Evolutionary conservation across 2,329 filamentous ascomycete genomes (phyloP).

Genomic region (Magnaporthales sp.): DNA sequence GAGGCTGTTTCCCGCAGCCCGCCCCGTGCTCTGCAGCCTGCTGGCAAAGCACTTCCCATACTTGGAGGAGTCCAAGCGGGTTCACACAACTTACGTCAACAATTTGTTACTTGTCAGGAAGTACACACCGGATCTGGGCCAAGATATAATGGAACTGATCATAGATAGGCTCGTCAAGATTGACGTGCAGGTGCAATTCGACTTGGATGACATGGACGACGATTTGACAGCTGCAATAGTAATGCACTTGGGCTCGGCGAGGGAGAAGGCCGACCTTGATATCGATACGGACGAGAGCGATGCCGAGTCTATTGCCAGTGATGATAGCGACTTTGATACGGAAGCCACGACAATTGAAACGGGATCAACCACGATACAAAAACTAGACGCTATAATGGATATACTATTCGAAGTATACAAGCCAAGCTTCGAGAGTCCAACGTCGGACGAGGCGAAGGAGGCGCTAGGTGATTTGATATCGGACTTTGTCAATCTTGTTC

Average conservation of each 20-base stretch:
- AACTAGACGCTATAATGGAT: constrained; percentile 86
- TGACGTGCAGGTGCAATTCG: constrained; percentile 89
- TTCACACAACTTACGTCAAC: constrained; percentile 80
- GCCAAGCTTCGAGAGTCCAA: constrained; percentile 60
- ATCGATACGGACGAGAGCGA: constrained; percentile 49
- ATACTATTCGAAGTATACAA: constrained; percentile 79
- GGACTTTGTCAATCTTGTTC: constrained; percentile 80
- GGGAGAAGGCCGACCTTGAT: constrained; percentile 38
- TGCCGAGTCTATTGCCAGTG: constrained; percentile 61
- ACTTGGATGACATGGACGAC: constrained; percentile 88
- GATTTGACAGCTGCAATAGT: constrained; percentile 70
- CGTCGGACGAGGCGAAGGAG: constrained; percentile 59
- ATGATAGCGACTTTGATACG: constrained; percentile 58
- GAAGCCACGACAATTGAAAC: constrained; percentile 56
- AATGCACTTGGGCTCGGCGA: constrained; percentile 32
- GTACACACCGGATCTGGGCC: constrained; percentile 69
- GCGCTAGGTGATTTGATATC: constrained; percentile 72
- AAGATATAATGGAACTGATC: constrained; percentile 75
- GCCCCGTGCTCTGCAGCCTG: constrained; percentile 58
- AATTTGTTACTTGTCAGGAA: constrained; percentile 72
- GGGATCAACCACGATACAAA: constrained; percentile 75
- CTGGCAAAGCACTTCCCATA: constrained; percentile 65
- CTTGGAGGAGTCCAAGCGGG: constrained; percentile 64
- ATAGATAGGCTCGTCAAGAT: constrained; percentile 85
- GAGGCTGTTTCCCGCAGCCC: constrained; percentile 72